Base-by-base conservation (phyloP, 441 rosid genomes). In the Erysimum pusillum region DNA sequence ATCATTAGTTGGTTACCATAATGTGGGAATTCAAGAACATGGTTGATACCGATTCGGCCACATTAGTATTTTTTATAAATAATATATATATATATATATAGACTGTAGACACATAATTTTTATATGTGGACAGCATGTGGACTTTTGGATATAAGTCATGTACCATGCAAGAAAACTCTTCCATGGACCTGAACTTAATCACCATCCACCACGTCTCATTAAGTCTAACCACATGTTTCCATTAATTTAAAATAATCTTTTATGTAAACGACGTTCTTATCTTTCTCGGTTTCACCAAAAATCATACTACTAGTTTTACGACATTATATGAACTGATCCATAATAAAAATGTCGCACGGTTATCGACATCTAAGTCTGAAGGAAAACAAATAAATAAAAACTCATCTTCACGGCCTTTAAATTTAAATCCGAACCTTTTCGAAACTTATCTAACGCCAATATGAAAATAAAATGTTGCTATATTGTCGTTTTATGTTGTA, bases 141-240 rank as follows among this genome's bases (percentile, higher is more conserved):
- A 54, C 20, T 51, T 18, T 28, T 53, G 34, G 56, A 51, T 69
- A 45, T 44, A 44, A 69, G 71, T 45, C 76, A 63, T 70, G 76
- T 76, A 70, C 60, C 80, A 76, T 70, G 75, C 61, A 71, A 76
- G 56, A 65, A 56, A 67, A 32, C 76, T 63, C 79, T 77, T 72
- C 59, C 18, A 67, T 60, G 62, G 25, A 69, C 65, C 56, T 69
- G 28, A 61, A 76, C 25, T 69, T 76, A 71, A 77, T 64, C 76
- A 57, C 67, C 38, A 67, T 64, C 54, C 53, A 71, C 80, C 80
- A 64, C 76, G 80, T 70, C 71, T 63, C 67, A 36, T 63, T 70
- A 70, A 56, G 54, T 69, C 61, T 70, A 70, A 56, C 71, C 76
- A 76, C 80, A 71, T 77, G 76, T 57, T 64, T 69, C 60, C 54